Evolutionary conservation across 1,284 basidiomycete genomes (phyloP), one percentile per base, ranked within the genome.

Genomic region (Phlebopus sp.): DNA sequence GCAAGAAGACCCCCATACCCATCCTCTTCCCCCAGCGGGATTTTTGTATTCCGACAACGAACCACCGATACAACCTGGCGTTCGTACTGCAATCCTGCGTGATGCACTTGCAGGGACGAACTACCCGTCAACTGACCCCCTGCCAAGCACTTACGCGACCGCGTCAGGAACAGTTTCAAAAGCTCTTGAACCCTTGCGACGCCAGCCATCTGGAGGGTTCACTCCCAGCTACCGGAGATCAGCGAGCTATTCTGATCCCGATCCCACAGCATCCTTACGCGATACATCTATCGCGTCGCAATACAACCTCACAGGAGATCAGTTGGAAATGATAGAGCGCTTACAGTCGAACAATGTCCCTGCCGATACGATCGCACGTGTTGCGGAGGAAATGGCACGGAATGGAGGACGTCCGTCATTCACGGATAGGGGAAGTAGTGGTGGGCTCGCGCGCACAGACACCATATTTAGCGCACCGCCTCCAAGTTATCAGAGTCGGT

Each of bases 401-500:
- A 39, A 27, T 27, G 37, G 37, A 19, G 4, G 27, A 29, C 27
- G 1, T 1, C 2, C 19, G 31, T 18, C 37, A 1, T 18, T 37
- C 4, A 25, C 10, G n/a, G 19, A 15, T 11, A 49, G 37, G 21
- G 27, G 27, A 2, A 9, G 15, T n/a, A 18, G 23, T 2, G 15
- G 36, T 3, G 21, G 21, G 29, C n/a, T n/a, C 19, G 11, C 1
- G 3, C 39, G n/a, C 2, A n/a, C 3, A 15, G 19, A 14, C 38
- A 59, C 56, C 19, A 2, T 43, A 9, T n/a, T 14, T 1, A 59
- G 59, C 13, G 31, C 41, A 7, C 50, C 48, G 1, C 58, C 58
- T 5, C 57, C 57, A 8, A 59, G 60, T 27, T 59, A 59, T 36
- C 49, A 44, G 27, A 55, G 48, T 5, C 46, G 42, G 9, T 29